Base-by-base conservation (phyloP, 192 early-diverging fungal species). In the Pilobolus umbonatus region DNA sequence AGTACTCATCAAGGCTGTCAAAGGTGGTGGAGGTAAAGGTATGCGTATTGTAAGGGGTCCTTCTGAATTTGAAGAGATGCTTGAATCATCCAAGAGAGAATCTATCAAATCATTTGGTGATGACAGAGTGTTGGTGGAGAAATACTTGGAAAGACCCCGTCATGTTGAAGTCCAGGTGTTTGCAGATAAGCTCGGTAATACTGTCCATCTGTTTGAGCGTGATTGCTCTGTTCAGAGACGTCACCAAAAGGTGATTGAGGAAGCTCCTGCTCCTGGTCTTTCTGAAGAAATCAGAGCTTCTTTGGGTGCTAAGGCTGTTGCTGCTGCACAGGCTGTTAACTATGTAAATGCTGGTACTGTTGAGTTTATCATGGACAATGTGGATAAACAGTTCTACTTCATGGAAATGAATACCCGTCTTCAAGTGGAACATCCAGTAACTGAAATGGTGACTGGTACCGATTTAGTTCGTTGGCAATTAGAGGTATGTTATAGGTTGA, bases 361-460 rank as follows among this genome's bases (percentile, higher is more conserved):
- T 19, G 96, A 98, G 76, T 98, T 96, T 65, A 94, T 98, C 55
- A 81, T 95, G 76, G 94, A 95, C 76, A 90, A 89, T 55, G 77
- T 81, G 43, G 84, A 84, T 44, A 80, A 89, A 61, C 75, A 90
- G 62, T 96, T 95, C 64, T 96, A 94, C 77, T 98, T 95, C 65
- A 93, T 98, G 92, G 93, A 96, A 76, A 95, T 95, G 93, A 96
- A 96, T 75, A 94, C 93, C 1, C 82, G 93, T 43, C 79, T 96
- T 36, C 92, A 90, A 63, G 94, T 98, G 31, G 96, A 98, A 75
- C 96, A 98, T 69, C 94, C 96, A 10, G 85, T 96, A 14, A 95
- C 96, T 4, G 96, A 98, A 72, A 93, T 94, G 92, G 81, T 98
- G 35, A 95, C 96, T 0, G 75, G 80, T 50, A 93, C 91, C 8